Percentiles rank a stretch among this genome's conserved stretches.
phyloP scores from a whole-genome alignment of 2,329 filamentous ascomycete species.

The Talaromyces sp. region DNA sequence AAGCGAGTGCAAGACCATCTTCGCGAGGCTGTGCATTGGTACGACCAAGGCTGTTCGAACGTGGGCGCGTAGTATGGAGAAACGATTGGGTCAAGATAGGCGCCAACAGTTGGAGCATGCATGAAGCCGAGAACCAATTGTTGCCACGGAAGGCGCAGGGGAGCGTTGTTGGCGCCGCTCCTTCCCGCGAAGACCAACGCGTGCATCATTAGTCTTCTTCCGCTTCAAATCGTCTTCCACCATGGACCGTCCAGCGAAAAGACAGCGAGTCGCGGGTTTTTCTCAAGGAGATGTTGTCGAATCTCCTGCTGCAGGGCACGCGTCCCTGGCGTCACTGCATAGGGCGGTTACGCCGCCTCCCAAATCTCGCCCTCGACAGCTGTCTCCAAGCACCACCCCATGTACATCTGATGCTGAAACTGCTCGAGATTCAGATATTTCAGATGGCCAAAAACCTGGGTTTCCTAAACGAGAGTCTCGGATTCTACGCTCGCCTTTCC shows the following conservation, averaged over 20 bases:
- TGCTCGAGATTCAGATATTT: neutral
- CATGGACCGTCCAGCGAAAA: constrained; percentile 4
- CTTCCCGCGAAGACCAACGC: neutral
- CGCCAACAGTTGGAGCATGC: neutral
- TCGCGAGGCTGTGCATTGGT: neutral
- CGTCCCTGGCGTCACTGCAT: constrained; percentile 22
- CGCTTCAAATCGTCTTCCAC: neutral
- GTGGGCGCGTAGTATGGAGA: constrained; percentile 1
- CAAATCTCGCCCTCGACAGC: neutral
- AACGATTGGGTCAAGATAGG: constrained; percentile 1
- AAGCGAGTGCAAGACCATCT: neutral
- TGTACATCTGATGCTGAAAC: neutral
- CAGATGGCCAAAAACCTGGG: neutral
- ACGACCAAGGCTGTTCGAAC: neutral
- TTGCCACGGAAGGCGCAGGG: neutral
- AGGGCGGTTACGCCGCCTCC: constrained; percentile 27
- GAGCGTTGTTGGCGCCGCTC: neutral
- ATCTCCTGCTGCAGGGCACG: no score
- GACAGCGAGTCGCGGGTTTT: neutral
- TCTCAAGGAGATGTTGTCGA: neutral
- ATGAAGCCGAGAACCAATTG: neutral
- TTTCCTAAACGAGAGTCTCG: constrained; percentile 7
- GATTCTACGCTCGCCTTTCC: constrained; percentile 59
- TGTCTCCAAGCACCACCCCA: neutral
- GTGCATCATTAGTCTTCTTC: neutral